Conservation (phyloP, 1,284 basidiomycete genomes). For the Malassezia nana region DNA sequence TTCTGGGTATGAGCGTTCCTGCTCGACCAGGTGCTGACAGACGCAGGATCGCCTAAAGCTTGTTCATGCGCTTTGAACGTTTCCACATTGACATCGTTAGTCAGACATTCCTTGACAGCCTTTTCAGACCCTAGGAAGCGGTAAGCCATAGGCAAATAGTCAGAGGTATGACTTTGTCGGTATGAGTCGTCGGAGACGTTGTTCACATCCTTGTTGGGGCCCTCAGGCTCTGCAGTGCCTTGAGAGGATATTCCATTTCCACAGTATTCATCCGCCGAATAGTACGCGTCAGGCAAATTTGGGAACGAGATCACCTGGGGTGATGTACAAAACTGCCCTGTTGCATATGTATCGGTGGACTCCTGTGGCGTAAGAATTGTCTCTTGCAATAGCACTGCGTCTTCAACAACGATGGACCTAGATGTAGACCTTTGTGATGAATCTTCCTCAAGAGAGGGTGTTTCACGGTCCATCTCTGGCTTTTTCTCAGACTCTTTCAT, state of each 20-base stretch:
- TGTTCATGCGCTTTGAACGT: background rate
- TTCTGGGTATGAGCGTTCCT: background rate
- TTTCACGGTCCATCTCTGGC: background rate
- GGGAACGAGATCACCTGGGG: background rate
- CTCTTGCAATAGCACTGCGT: background rate
- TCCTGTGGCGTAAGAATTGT: background rate
- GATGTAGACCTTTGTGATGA: background rate
- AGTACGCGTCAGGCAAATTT: too few species aligned
- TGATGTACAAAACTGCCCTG: background rate
- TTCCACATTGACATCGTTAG: background rate
- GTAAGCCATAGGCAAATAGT: conserved; percentile 1
- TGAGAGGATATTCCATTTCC: too few species aligned
- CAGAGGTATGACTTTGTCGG: background rate
- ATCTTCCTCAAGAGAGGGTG: too few species aligned
- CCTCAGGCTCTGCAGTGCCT: background rate
- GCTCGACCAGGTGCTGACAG: background rate
- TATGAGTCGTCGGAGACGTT: background rate
- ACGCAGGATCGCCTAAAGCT: background rate
- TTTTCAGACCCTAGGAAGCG: conserved; percentile 1
- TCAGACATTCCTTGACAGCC: background rate
- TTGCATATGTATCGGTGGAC: background rate
- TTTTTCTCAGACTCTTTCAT: background rate
- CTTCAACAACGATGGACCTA: background rate
- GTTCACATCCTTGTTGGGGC: background rate
- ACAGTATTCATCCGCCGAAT: too few species aligned